These are phyloP conservation scores for Rhipidocladum racemiflorum DNA, from an alignment of 176 grass and related monocot species.

Conservation along the genomic window DNA sequence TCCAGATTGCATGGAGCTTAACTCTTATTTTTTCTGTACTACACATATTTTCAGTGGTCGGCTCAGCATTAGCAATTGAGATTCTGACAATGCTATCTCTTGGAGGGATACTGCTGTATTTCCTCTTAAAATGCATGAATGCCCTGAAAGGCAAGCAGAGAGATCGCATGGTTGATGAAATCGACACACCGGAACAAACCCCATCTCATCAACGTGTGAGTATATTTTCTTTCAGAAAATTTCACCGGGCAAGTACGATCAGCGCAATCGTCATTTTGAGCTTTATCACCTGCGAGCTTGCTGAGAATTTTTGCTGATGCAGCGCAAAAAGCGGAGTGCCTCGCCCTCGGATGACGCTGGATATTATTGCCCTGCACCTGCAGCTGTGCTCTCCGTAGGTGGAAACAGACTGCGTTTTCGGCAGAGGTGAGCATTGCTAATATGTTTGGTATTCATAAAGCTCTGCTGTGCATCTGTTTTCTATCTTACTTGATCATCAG, in stretches of 20 bases:
- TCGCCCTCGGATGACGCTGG: background rate
- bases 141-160: slow-evolving; percentile 33
- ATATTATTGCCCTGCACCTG: slow-evolving; percentile 4
- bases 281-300: background rate
- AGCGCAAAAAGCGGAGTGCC: slow-evolving; percentile 10
- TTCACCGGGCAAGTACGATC: background rate
- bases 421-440: slow-evolving; percentile 28
- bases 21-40: background rate
- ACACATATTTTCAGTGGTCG: slow-evolving; percentile 53
- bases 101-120: slow-evolving; percentile 47
- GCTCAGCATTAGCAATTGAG: slow-evolving; percentile 28
- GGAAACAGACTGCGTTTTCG: slow-evolving; percentile 1
- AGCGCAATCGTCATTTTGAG: background rate
- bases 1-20: background rate
- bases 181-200: background rate
- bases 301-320: background rate
- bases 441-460: background rate
- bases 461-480: too few species aligned
- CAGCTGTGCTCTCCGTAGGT: background rate
- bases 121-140: slow-evolving; percentile 58
- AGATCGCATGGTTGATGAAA: background rate
- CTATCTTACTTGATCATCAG: too few species aligned
- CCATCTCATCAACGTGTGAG: slow-evolving; percentile 8
- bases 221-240: background rate
- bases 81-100: slow-evolving; percentile 52